Percentiles rank a stretch among this genome's conserved stretches.
These are phyloP conservation scores for Cordyceps tenuipes DNA, from an alignment of 2,329 filamentous ascomycete species.

Conservation along the genomic window DNA sequence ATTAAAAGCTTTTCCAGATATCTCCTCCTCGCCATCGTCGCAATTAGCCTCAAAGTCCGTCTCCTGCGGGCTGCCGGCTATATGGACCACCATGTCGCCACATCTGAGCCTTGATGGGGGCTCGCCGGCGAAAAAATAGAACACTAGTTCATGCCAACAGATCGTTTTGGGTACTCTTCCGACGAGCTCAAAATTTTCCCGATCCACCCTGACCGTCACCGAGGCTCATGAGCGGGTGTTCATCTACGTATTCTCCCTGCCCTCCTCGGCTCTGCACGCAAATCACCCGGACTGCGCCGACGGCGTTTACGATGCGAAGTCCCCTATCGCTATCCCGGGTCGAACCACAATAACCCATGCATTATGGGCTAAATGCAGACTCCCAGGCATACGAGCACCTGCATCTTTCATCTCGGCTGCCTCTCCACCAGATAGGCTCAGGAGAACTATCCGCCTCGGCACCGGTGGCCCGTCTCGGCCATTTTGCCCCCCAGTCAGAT, in stretches of 20 bases:
- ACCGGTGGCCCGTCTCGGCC: neutral
- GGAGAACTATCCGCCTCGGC: neutral
- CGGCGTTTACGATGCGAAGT: neutral
- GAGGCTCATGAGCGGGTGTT: constrained; percentile 4
- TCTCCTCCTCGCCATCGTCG: neutral
- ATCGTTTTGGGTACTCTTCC: constrained; percentile 11
- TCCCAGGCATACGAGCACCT: neutral
- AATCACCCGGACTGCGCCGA: neutral
- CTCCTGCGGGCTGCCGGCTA: constrained; percentile 5
- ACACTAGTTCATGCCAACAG: constrained; percentile 6
- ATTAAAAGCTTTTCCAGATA: constrained; percentile 1
- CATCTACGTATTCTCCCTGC: neutral
- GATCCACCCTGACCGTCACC: constrained; percentile 6
- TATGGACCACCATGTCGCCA: neutral
- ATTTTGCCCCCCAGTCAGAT: neutral
- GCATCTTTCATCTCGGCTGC: neutral
- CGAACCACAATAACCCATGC: neutral
- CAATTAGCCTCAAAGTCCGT: neutral
- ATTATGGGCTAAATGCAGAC: neutral
- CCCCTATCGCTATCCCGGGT: neutral
- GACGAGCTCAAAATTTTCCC: constrained; percentile 3
- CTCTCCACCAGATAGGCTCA: constrained; percentile 3
- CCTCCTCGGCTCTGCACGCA: neutral
- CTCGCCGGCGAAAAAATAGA: constrained; percentile 1
- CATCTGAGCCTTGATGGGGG: neutral